Evolutionary conservation across 2,329 filamentous ascomycete genomes (phyloP), one percentile per base, ranked within the genome.

Genomic region (Penicillium glabrum): DNA sequence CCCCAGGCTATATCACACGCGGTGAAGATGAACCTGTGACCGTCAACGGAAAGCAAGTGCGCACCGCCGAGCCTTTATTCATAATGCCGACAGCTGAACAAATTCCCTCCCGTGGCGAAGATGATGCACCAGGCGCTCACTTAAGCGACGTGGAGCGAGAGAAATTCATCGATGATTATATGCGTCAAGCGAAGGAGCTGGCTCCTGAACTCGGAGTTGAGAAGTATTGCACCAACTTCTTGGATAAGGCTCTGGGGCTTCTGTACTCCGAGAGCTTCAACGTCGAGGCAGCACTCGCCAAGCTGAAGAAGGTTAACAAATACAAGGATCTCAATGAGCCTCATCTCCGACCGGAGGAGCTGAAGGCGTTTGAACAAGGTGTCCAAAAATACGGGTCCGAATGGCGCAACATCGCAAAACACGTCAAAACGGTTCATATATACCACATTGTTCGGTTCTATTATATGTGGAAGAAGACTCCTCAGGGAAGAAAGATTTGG

Each of bases 391-490:
- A 89, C 69, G 95, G 95, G 23, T 97, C 93, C 0, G 95, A 99
- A 75, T 86, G 96, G 67, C 85, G 91, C 63, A 83, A 84, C 46
- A 89, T 98, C 58, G 91, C 88, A 62, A 87, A 89, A 64, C 90
- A 96, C 72, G 90, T 97, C 67, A 76, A 77, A n/a, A 90, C 88
- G 0, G 86, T 95, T 64, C 86, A 85, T 41, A 87, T 92, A 60
- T 87, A 88, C 50, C 86, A 91, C 57, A 89, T 97, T 60, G 91
- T 96, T 26, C 89, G 95, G 3, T 96, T 90, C 71, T 99, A 98
- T 75, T 99, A 99, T 72, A 90, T 90, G 63, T 99, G 95, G 95
- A 99, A 99, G 78, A 98, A 98, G 76, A 91, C 91, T 0, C 83
- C 89, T 2, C 87, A 88, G 57, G 95, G 95, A 41, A 88, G 85